Conservation (phyloP, 2,329 filamentous ascomycete species). For the Botrytis squamosa region DNA sequence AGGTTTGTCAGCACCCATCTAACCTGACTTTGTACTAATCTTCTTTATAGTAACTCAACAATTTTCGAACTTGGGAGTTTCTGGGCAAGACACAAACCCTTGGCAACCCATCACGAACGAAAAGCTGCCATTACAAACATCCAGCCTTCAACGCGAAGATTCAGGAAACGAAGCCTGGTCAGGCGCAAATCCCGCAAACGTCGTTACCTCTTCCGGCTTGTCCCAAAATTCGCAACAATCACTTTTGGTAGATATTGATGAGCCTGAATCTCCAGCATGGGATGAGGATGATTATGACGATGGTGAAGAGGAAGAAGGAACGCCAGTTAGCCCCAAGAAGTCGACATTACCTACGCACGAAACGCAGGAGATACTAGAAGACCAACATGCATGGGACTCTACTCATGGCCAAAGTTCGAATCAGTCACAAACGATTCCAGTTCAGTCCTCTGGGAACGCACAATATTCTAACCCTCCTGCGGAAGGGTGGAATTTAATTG, state of each 20-base stretch:
- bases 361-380: slow-evolving; percentile 31
- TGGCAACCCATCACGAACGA: slow-evolving; percentile 36
- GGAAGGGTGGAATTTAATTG: slow-evolving; percentile 36
- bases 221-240: slow-evolving; percentile 24
- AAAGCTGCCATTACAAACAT: slow-evolving; percentile 27
- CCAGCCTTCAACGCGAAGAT: slow-evolving; percentile 29
- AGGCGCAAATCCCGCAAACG: background rate
- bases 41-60: slow-evolving; percentile 26
- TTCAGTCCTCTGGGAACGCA: background rate
- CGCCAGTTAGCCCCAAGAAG: slow-evolving; percentile 16
- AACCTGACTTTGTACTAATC: background rate
- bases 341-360: slow-evolving; percentile 24
- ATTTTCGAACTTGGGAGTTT: slow-evolving; percentile 33
- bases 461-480: slow-evolving; percentile 27
- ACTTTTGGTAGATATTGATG: slow-evolving; percentile 35
- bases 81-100: slow-evolving; percentile 36
- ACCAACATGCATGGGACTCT: slow-evolving; percentile 36
- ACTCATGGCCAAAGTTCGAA: slow-evolving; percentile 22
- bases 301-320: slow-evolving; percentile 5
- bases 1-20: slow-evolving; percentile 22
- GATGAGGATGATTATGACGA: slow-evolving; percentile 35
- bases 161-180: slow-evolving; percentile 37
- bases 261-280: slow-evolving; percentile 38
- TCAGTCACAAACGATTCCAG: background rate
- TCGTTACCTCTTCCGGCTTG: background rate